Evolutionary conservation across 208 protist species (phyloP), one percentile per base, ranked within the genome.

Genomic region (Acanthamoeba sp.): DNA sequence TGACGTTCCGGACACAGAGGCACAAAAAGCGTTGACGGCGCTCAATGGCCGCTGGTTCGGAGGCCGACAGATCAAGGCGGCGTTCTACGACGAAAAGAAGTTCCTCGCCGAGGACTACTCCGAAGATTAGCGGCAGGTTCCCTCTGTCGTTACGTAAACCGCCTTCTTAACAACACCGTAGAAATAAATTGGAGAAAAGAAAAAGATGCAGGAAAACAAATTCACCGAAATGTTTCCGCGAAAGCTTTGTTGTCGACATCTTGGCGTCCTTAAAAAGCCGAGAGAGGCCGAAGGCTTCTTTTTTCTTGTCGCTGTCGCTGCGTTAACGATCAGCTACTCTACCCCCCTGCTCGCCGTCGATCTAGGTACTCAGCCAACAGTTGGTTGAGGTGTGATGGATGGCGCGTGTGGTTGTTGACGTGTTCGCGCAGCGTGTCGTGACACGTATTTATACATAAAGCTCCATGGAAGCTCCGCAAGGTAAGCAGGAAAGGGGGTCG

Each of bases 71-170:
- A 82, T 93, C 69, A 71, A 93, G 32, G 89, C 69, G 7, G 55
- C 22, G 10, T 78, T 93, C 59, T 93, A 93, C 52, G 59, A 71
- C 62, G 89, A 93, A 42, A 62, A 76, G 45, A 52, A 64, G 89
- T 93, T 93, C 89, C 29, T 52, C n/a, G 89, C 85, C 52, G 57
- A 73, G 52, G 85, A 91, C 85, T 91, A 76, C 62, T 91, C 85
- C 9, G 50, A 73, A 34, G 52, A 73, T 34, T 66, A 34, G 27
- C 9, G 9, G 34, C 71, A n/a, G 34, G 71, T 82, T n/a, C 34
- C 38, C 71, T n/a, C 71, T 27, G 22, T 62, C 16, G 12, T 27
- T 62, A 22, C 55, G 55, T 62, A 22, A 12, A 62, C 55, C 48
- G 48, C 48, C 48, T 55, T 55, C 48, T 55, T 55, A 55, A 55